phyloP scores from a whole-genome alignment of 495 filamentous ascomycete species.

The Xylaria grammica region DNA sequence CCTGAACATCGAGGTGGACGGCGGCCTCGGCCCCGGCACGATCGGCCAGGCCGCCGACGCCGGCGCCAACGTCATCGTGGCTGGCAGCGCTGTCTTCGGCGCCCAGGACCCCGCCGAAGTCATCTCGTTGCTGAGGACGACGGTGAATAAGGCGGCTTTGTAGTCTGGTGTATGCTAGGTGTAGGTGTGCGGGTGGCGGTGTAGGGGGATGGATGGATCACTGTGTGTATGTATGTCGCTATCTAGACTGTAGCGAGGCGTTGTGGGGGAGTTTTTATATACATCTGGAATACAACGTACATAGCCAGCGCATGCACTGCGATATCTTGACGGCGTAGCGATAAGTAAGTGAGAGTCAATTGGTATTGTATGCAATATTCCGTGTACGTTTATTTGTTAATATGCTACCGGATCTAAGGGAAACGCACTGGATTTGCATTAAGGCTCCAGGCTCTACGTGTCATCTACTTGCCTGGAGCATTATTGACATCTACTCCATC shows the following conservation, averaged over 20 bases:
- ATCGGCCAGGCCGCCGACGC: conserved; percentile 95
- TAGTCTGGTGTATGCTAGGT: background rate
- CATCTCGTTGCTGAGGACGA: conserved; percentile 75
- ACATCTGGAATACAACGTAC: background rate
- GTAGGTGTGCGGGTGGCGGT: background rate
- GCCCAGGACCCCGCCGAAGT: conserved; percentile 86
- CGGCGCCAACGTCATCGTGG: conserved; percentile 97
- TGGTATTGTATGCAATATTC: too few species aligned
- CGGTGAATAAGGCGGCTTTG: conserved; percentile 67
- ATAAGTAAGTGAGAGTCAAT: background rate
- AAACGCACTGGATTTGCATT: too few species aligned
- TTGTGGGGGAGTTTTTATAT: background rate
- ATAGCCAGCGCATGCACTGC: background rate
- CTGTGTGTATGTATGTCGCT: background rate
- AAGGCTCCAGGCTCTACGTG: too few species aligned
- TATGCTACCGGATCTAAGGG: too few species aligned
- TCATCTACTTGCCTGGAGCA: too few species aligned
- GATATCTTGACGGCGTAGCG: background rate
- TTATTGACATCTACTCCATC: too few species aligned
- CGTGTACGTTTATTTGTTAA: too few species aligned
- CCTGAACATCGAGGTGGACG: conserved; percentile 96
- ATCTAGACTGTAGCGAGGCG: conserved; percentile 2
- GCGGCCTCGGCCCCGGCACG: conserved; percentile 83
- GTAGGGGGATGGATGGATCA: background rate
- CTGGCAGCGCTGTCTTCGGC: conserved; percentile 95